Conservation (phyloP, 768 basidiomycete species). For the Mycena pura region DNA sequence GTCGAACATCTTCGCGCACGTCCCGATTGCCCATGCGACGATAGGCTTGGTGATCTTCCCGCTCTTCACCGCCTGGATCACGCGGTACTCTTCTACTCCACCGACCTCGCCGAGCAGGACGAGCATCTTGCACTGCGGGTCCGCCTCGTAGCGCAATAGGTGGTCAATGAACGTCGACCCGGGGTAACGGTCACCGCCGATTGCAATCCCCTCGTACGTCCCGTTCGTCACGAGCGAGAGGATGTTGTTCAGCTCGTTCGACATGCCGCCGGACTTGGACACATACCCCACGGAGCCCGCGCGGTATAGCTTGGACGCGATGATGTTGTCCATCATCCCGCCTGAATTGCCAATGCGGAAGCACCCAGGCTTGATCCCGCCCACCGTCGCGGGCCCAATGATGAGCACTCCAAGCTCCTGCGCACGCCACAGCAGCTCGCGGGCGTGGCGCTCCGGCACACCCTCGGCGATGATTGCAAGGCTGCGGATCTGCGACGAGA, state of each 20-base stretch:
- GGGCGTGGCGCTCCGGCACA: slow-evolving; percentile 96
- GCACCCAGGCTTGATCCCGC: slow-evolving; percentile 99
- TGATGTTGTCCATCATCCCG: slow-evolving; percentile 99
- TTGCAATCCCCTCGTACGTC: slow-evolving; percentile 99
- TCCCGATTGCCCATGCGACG: slow-evolving; percentile 99
- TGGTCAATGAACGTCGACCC: slow-evolving; percentile 99
- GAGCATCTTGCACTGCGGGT: slow-evolving; percentile 98
- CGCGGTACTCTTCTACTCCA: slow-evolving; percentile 98
- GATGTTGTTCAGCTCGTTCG: slow-evolving; percentile 99
- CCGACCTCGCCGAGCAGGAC: slow-evolving; percentile 98
- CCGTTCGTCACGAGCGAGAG: slow-evolving; percentile 95
- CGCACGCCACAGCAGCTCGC: slow-evolving; percentile 93
- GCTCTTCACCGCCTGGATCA: slow-evolving; percentile 95
- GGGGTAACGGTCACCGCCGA: slow-evolving; percentile 99
- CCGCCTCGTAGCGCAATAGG: slow-evolving; percentile 94
- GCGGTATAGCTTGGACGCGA: slow-evolving; percentile 97
- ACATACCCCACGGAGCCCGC: slow-evolving; percentile 98
- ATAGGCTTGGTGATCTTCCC: slow-evolving; percentile 98
- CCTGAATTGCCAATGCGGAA: slow-evolving; percentile 99
- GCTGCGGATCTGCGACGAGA: slow-evolving; percentile 52
- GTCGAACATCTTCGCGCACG: slow-evolving; percentile 99
- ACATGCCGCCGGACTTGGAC: slow-evolving; percentile 99
- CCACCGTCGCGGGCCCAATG: slow-evolving; percentile 95
- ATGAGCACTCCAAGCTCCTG: slow-evolving; percentile 87
- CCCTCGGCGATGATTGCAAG: slow-evolving; percentile 98